These are phyloP conservation scores for Larix kaempferi DNA, from an alignment of 75 land plant genomes.

Conservation along the genomic window DNA sequence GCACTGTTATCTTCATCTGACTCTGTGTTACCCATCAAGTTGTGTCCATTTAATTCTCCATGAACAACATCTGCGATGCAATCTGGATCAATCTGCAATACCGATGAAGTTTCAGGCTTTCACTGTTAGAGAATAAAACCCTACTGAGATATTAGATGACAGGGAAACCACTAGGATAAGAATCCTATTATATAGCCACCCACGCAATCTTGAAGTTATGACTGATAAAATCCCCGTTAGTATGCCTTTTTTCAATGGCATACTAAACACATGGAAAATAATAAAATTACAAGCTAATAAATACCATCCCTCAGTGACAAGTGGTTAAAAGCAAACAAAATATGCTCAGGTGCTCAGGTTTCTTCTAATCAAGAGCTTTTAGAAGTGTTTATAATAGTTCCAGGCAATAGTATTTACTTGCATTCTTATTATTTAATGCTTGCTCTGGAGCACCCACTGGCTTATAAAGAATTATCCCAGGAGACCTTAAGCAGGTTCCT, in stretches of 20 bases:
- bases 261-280: background rate
- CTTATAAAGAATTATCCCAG: background rate
- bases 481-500: too few relatives aligned
- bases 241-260: too few relatives aligned
- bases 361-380: background rate
- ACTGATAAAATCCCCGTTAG: too few relatives aligned
- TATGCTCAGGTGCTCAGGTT: background rate
- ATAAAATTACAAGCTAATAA: background rate
- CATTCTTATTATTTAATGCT: background rate
- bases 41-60: constrained; percentile 51
- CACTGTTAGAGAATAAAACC: background rate
- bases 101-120: background rate
- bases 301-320: background rate
- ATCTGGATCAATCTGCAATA: constrained; percentile 63
- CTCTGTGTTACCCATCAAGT: constrained; percentile 18
- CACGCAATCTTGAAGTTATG: background rate
- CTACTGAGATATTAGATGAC: background rate
- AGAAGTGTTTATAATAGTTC: background rate
- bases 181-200: background rate
- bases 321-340: background rate
- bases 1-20: constrained; percentile 15
- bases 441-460: background rate
- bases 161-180: too few relatives aligned
- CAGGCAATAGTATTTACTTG: background rate
- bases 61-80: constrained; percentile 42